phyloP scores from a whole-genome alignment of 257 asterid genomes.

The Phtheirospermum japonicum region DNA sequence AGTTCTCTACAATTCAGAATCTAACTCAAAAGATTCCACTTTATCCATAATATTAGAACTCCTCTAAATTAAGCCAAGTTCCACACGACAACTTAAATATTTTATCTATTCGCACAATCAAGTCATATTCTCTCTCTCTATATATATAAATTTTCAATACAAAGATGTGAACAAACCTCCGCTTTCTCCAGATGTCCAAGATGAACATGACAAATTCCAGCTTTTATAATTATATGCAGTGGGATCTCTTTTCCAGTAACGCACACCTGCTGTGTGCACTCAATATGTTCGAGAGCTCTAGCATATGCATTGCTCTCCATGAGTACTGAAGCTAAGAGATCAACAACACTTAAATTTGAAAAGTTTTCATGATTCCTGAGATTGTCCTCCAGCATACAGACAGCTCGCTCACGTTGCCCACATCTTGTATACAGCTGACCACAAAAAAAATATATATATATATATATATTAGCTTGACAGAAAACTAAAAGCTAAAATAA shows the following conservation, averaged over 20 bases:
- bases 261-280: conserved; percentile 40
- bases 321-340: conserved; percentile 55
- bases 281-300: conserved; percentile 67
- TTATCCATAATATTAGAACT: not conserved
- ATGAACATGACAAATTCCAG: conserved; percentile 75
- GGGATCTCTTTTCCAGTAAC: conserved; percentile 51
- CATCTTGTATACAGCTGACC: conserved; percentile 53
- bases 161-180: conserved; percentile 41
- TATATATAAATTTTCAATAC: conserved; percentile 8
- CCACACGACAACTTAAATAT: not conserved
- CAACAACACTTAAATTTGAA: conserved; percentile 48
- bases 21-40: not conserved
- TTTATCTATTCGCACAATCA: not conserved
- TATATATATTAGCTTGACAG: conserved; percentile 6
- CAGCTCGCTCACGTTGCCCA: conserved; percentile 64
- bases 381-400: conserved; percentile 54
- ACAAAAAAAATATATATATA: conserved; percentile 22
- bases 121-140: not conserved
- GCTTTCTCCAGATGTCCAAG: conserved; percentile 65
- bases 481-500: not conserved
- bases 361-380: conserved; percentile 41
- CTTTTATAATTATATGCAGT: conserved; percentile 47
- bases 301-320: conserved; percentile 53
- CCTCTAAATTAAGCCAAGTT: not conserved
- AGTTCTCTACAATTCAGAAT: not conserved